Conservation (phyloP, 331 rosid species). For the Spiraea crenata region DNA sequence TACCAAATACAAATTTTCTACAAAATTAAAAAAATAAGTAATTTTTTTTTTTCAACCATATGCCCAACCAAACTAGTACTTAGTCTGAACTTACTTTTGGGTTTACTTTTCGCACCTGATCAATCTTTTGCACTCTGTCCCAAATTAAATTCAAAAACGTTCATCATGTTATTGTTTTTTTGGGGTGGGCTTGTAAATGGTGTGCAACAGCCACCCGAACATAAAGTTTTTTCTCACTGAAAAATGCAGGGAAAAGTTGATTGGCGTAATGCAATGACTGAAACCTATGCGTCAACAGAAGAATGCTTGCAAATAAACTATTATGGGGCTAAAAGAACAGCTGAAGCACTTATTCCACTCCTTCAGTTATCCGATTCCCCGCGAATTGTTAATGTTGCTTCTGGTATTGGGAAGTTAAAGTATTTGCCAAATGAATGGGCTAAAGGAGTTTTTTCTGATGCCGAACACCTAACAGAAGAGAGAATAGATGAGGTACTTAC, state of each 20-base stretch:
- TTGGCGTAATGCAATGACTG: constrained; percentile 28
- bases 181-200: background rate
- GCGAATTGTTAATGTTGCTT: constrained; percentile 25
- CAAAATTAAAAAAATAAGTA: too few relatives aligned
- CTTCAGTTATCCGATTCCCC: constrained; percentile 24
- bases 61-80: too few relatives aligned
- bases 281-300: constrained; percentile 35
- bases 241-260: constrained; percentile 1
- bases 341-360: constrained; percentile 25
- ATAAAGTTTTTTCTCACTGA: too few relatives aligned
- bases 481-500: constrained; percentile 36
- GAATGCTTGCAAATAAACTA: constrained; percentile 48
- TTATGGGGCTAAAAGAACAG: constrained; percentile 34
- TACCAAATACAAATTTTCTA: too few relatives aligned
- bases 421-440: constrained; percentile 38
- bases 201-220: background rate
- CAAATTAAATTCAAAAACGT: too few relatives aligned
- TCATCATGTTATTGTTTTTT: background rate
- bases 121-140: too few relatives aligned
- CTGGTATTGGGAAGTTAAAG: background rate
- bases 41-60: too few relatives aligned
- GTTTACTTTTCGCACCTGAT: too few relatives aligned
- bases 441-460: constrained; percentile 33
- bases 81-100: too few relatives aligned
- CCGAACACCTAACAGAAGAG: constrained; percentile 31